phyloP scores from a whole-genome alignment of 805 yeast species.

The Zygosaccharomyces kombuchaensis region DNA sequence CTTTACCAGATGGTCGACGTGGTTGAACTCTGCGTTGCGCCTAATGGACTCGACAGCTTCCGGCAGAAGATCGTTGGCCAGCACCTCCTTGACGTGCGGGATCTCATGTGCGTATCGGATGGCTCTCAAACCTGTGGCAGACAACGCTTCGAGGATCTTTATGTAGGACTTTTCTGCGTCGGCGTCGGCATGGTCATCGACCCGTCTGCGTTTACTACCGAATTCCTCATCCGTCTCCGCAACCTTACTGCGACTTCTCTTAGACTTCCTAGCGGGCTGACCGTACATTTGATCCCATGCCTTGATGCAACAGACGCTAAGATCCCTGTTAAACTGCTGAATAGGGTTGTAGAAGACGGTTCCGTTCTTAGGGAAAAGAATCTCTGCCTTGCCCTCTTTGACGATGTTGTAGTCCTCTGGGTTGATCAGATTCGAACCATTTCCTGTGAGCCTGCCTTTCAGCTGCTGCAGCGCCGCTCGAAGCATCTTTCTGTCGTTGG shows the following conservation, averaged over 20 bases:
- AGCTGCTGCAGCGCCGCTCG: conserved; percentile 28
- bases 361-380: conserved; percentile 76
- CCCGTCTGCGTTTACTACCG: conserved; percentile 27
- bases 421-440: conserved; percentile 19
- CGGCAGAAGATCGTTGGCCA: conserved; percentile 86
- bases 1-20: conserved; percentile 50
- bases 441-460: conserved; percentile 12
- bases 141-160: conserved; percentile 78
- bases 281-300: conserved; percentile 75
- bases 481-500: conserved; percentile 17
- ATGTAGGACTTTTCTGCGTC: conserved; percentile 43
- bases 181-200: conserved; percentile 24
- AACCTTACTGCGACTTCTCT: conserved; percentile 21
- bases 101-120: conserved; percentile 90
- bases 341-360: conserved; percentile 92
- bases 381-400: conserved; percentile 78
- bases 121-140: conserved; percentile 94
- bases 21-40: conserved; percentile 65
- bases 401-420: conserved; percentile 39
- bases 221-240: conserved; percentile 7
- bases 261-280: conserved; percentile 27
- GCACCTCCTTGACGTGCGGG: conserved; percentile 63
- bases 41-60: conserved; percentile 82
- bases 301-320: conserved; percentile 75
- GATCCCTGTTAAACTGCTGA: conserved; percentile 93